phyloP scores from a whole-genome alignment of 768 basidiomycete genomes.

The Rhodotorula kratochvilovae region DNA sequence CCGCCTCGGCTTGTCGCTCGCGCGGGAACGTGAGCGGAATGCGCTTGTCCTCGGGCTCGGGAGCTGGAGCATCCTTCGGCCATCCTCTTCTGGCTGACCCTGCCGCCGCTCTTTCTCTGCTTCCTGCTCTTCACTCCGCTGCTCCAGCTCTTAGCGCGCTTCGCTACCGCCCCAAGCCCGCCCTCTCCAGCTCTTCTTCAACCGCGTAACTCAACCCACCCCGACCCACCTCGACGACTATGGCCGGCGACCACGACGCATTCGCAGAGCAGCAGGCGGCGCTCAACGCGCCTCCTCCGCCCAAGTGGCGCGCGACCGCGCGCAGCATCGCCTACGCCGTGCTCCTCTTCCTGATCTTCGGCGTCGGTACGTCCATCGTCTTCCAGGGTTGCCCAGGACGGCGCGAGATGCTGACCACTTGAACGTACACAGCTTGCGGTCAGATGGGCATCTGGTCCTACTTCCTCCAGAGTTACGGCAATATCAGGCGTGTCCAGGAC shows the following conservation, averaged over 20 bases:
- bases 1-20: no score
- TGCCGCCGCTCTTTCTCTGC: neutral
- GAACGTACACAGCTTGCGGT: neutral
- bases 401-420: no score
- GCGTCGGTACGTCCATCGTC: conserved; percentile 4
- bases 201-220: neutral
- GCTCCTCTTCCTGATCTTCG: conserved; percentile 13
- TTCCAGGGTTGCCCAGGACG: no score
- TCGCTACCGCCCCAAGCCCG: no score
- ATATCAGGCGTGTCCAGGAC: neutral
- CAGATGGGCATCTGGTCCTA: conserved; percentile 7
- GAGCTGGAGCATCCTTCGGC: neutral
- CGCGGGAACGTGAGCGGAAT: no score
- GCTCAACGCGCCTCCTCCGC: conserved; percentile 1
- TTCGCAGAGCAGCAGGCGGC: conserved; percentile 10
- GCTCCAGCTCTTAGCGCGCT: no score
- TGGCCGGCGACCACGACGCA: neutral
- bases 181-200: neutral
- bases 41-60: no score
- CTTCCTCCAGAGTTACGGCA: conserved; percentile 4
- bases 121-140: no score
- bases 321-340: conserved; percentile 1
- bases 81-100: no score
- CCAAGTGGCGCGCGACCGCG: neutral
- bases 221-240: neutral